These are phyloP conservation scores for Vachellia collinsii DNA, from an alignment of 306 rosid species.

Conservation along the genomic window DNA sequence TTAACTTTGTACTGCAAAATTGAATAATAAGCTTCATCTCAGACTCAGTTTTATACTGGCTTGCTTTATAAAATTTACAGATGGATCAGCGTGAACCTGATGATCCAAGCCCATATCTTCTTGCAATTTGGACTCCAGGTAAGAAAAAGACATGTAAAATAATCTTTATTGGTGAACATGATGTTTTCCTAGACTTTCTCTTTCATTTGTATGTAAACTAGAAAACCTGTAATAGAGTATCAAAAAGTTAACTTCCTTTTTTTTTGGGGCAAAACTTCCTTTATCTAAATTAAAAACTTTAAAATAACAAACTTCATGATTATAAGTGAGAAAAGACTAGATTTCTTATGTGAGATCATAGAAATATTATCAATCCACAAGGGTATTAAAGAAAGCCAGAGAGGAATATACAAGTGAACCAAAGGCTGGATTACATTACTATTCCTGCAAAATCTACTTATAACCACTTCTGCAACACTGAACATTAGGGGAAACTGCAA, in stretches of 20 bases:
- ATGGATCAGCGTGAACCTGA: slow-evolving; percentile 84
- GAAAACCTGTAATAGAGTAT: not conserved
- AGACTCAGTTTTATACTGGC: slow-evolving; percentile 26
- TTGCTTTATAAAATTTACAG: slow-evolving; percentile 51
- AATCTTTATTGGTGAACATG: slow-evolving; percentile 22
- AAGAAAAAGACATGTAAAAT: slow-evolving; percentile 35
- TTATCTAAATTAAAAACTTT: not conserved
- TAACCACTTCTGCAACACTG: slow-evolving; percentile 22
- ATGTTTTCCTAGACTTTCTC: slow-evolving; percentile 23
- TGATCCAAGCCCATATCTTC: slow-evolving; percentile 97
- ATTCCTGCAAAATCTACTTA: slow-evolving; percentile 30
- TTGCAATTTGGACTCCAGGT: slow-evolving; percentile 99
- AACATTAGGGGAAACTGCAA: slow-evolving; percentile 74
- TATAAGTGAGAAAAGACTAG: not conserved
- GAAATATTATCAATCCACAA: slow-evolving; percentile 21
- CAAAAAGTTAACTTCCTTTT: not conserved
- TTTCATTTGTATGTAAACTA: slow-evolving; percentile 4
- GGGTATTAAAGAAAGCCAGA: slow-evolving; percentile 27
- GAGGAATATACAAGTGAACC: slow-evolving; percentile 16
- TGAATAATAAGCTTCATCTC: slow-evolving; percentile 29
- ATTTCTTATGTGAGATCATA: not conserved
- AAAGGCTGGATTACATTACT: slow-evolving; percentile 21
- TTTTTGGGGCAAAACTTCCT: too few species aligned
- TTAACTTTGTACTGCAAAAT: slow-evolving; percentile 32
- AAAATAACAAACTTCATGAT: not conserved